Evolutionary conservation across 495 filamentous ascomycete species (phyloP).

Genomic region (Hyaloscypha variabilis): DNA sequence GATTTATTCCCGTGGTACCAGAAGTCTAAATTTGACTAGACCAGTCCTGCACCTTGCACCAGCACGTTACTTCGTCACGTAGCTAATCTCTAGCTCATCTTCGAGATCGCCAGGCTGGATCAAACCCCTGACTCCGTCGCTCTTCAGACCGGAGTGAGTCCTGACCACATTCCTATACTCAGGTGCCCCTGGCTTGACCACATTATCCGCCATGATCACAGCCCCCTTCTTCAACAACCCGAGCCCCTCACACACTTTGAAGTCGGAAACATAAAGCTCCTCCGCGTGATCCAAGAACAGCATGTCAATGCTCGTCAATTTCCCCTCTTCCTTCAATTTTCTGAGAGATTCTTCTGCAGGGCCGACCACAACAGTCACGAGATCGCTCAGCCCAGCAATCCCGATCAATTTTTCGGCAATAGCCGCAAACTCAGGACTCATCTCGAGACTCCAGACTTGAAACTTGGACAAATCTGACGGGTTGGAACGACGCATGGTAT

Average conservation of each 20-base stretch:
- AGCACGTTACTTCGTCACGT: neutral
- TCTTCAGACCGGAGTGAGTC: slow-evolving; percentile 2
- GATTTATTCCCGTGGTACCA: no score
- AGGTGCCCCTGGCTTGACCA: slow-evolving; percentile 18
- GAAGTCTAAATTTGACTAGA: no score
- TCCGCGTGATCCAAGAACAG: slow-evolving; percentile 78
- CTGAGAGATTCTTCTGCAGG: slow-evolving; percentile 59
- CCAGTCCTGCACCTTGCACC: no score
- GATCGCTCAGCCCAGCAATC: slow-evolving; percentile 67
- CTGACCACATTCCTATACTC: slow-evolving; percentile 20
- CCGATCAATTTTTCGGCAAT: slow-evolving; percentile 63
- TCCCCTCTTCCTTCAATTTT: slow-evolving; percentile 52
- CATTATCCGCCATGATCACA: slow-evolving; percentile 74
- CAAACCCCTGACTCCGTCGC: slow-evolving; percentile 19
- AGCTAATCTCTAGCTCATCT: slow-evolving; percentile 16
- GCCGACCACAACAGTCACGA: slow-evolving; percentile 69
- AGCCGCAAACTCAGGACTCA: slow-evolving; percentile 66
- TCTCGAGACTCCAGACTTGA: slow-evolving; percentile 68
- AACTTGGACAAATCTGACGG: slow-evolving; percentile 47
- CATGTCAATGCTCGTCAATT: slow-evolving; percentile 59
- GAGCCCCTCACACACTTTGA: slow-evolving; percentile 73
- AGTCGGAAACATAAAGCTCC: slow-evolving; percentile 64
- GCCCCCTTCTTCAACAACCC: slow-evolving; percentile 60
- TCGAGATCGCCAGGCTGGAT: slow-evolving; percentile 14
- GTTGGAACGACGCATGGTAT: slow-evolving; percentile 51